phyloP scores from a whole-genome alignment of 805 yeast genomes.

The Spathaspora sp. region DNA sequence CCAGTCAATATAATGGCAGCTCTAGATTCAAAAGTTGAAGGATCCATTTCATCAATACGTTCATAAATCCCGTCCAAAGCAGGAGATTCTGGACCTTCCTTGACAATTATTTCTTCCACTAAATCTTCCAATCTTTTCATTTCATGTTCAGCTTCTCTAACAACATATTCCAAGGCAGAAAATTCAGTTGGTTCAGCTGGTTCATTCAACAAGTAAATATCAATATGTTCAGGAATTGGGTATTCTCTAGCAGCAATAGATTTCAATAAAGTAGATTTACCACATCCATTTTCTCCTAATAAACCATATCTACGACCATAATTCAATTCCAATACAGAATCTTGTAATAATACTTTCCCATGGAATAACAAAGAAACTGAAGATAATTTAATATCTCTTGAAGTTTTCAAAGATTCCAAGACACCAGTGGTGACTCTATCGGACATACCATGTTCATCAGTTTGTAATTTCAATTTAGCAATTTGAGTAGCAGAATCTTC shows the following conservation, averaged over 20 bases:
- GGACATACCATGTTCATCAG: constrained; percentile 89
- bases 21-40: constrained; percentile 91
- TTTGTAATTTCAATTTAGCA: constrained; percentile 84
- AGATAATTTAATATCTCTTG: constrained; percentile 89
- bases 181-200: constrained; percentile 94
- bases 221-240: constrained; percentile 90
- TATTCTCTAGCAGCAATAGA: constrained; percentile 94
- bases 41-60: constrained; percentile 94
- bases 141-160: constrained; percentile 92
- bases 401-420: constrained; percentile 78
- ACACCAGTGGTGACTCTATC: constrained; percentile 99
- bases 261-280: constrained; percentile 92
- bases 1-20: constrained; percentile 95
- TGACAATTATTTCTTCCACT: constrained; percentile 84
- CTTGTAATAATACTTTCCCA: constrained; percentile 94
- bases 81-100: constrained; percentile 92
- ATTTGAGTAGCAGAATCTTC: constrained; percentile 70
- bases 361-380: constrained; percentile 92
- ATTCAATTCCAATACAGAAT: constrained; percentile 87
- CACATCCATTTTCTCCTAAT: constrained; percentile 98
- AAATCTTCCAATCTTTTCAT: constrained; percentile 85
- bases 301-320: constrained; percentile 97
- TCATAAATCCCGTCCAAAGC: constrained; percentile 86
- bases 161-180: constrained; percentile 94
- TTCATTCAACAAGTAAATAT: constrained; percentile 90